Percentiles rank a stretch among this genome's conserved stretches.
These are phyloP conservation scores for Vigna hirtella DNA, from an alignment of 306 rosid genomes.

Conservation along the genomic window DNA sequence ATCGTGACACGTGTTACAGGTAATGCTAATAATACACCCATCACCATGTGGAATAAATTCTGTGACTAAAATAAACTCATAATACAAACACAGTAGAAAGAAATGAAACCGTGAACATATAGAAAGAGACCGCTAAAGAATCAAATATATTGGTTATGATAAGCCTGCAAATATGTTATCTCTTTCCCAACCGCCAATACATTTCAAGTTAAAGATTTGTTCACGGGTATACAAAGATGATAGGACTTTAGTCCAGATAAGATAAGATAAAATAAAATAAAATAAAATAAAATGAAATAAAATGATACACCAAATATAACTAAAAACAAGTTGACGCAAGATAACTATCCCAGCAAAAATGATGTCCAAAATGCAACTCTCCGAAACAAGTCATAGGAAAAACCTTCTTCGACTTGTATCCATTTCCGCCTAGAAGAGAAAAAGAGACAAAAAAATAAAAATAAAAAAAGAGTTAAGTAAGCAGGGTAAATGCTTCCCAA, in stretches of 20 bases:
- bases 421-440: constrained; percentile 81
- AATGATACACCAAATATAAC: too few relatives aligned
- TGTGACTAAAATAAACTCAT: background rate
- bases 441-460: background rate
- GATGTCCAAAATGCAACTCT: constrained; percentile 34
- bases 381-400: constrained; percentile 67
- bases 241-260: background rate
- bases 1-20: background rate
- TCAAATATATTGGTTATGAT: background rate
- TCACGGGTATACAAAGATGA: constrained; percentile 33
- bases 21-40: background rate
- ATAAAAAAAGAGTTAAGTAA: background rate
- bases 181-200: background rate
- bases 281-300: background rate
- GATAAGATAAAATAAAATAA: background rate
- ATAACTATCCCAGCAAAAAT: constrained; percentile 33
- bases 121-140: background rate
- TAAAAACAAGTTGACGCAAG: background rate
- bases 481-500: background rate
- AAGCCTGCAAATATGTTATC: background rate
- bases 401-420: constrained; percentile 98
- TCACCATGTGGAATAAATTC: background rate
- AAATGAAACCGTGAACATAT: background rate
- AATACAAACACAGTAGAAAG: background rate
- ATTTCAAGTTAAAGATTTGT: constrained; percentile 41